Evolutionary conservation across 1,284 basidiomycete species (phyloP), one percentile per base, ranked within the genome.

Genomic region (Trametes versicolor): DNA sequence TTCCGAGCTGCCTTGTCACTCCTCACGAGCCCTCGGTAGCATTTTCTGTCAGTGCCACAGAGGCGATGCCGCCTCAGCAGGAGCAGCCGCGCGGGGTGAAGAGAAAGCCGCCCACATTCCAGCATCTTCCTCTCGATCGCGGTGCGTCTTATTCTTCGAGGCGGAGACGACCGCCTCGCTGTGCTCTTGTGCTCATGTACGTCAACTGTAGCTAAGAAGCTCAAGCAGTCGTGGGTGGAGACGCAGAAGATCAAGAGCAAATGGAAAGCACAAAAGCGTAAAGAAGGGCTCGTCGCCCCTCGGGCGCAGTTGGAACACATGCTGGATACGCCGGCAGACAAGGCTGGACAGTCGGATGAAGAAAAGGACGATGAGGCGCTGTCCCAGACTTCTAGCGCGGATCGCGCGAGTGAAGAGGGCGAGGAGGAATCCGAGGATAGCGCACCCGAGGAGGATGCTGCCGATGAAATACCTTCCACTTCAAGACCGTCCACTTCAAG

Each of bases 261-360:
- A 80, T 94, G 93, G 91, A 90, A 83, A 67, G 84, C 85, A n/a
- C 84, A 92, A 75, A 93, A 91, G 74, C 85, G 83, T 62, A 88
- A 85, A 71, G 84, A 90, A 70, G 86, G 82, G 36, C 70, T 83
- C 25, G 62, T 71, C 56, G 69, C 73, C 8, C 58, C 65, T 25
- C 68, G 71, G 21, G 55, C 61, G 47, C 66, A 69, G 48, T 60
- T 69, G 34, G 64, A 67, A 23, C 58, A 71, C 32, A 54, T 65
- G 27, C 58, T 45, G 23, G 66, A 66, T 32, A 52, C 36, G 45
- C 58, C 65, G 15, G 64, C 60, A 29, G 66, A 70, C 53, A 56
- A 67, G 37, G 61, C 41, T 27, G 63, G 47, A 43, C 54, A 67
- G 34, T 19, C 60, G 15, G 50, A 45, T 50, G 61, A 65, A 21